Evolutionary conservation across 805 yeast genomes (phyloP), one percentile per base, ranked within the genome.

Genomic region (Candida easanensis): DNA sequence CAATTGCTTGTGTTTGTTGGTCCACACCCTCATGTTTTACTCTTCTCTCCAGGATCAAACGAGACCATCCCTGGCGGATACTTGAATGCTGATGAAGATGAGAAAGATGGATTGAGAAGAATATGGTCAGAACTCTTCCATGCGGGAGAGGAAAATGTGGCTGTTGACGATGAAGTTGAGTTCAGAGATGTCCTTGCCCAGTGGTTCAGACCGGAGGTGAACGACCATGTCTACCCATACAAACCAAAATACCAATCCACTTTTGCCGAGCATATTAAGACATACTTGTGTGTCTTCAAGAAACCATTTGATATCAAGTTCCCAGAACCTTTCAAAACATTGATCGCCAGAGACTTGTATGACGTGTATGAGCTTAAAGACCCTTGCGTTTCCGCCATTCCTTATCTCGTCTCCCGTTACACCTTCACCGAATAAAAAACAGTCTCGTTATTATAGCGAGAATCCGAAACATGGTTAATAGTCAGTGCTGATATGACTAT

Each of bases 351-450:
- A n/a, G 44, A 43, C 11, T 27, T 52, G 13, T 36, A 36, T 17
- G 45, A 49, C 32, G 31, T 49, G 6, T 49, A 51, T 25, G 57
- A 51, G 28, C 34, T 32, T 14, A 39, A 45, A 18, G 49, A 51
- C 22, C 57, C 54, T 13, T 40, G 42, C 17, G 36, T 49, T 7
- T 43, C 42, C n/a, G 8, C 66, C 2, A 53, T 39, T 68, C 79
- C 59, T 47, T 60, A 50, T 60, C 53, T 49, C 51, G 61, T 65
- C 33, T 62, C 66, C 21, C 41, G 60, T 21, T 65, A 22, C 33
- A 4, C 34, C n/a, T 15, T 21, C 40, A 26, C n/a, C n/a, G 30
- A 26, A n/a, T 26, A 8, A 7, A 8, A 22, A 22, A 22, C n/a
- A n/a, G n/a, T n/a, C n/a, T n/a, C n/a, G n/a, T n/a, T n/a, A n/a